These are phyloP conservation scores for Leonotis leonurus DNA, from an alignment of 257 asterid species.

Conservation along the genomic window DNA sequence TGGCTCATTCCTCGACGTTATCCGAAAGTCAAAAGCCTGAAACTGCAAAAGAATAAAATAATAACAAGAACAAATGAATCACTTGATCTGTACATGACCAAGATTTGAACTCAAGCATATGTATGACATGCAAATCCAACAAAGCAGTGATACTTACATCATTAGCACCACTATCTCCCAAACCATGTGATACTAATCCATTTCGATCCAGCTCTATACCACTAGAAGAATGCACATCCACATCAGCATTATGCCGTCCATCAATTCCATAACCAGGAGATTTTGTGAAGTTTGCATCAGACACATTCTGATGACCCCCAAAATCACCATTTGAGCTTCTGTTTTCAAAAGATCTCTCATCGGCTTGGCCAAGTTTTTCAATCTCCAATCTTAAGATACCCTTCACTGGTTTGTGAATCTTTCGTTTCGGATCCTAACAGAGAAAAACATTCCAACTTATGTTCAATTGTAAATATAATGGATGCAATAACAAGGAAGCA, in stretches of 20 bases:
- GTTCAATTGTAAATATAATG: background rate
- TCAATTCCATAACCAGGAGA: constrained; percentile 39
- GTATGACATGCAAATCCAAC: background rate
- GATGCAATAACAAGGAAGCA: constrained; percentile 5
- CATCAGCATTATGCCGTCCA: constrained; percentile 29
- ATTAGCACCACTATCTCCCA: constrained; percentile 38
- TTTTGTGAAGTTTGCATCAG: constrained; percentile 33
- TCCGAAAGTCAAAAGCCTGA: constrained; percentile 97
- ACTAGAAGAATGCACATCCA: constrained; percentile 47
- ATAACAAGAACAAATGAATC: background rate
- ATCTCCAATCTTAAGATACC: constrained; percentile 89
- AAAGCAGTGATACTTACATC: constrained; percentile 45
- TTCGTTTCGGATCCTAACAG: constrained; percentile 87
- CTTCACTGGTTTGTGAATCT: constrained; percentile 94
- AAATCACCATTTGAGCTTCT: constrained; percentile 47
- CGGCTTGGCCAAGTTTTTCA: constrained; percentile 67
- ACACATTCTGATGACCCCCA: constrained; percentile 38
- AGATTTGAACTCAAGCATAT: background rate
- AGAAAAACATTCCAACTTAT: constrained; percentile 14
- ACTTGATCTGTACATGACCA: constrained; percentile 4
- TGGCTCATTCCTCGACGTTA: constrained; percentile 93
- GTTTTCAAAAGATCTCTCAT: constrained; percentile 51
- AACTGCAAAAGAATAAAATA: constrained; percentile 44
- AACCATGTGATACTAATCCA: constrained; percentile 54
- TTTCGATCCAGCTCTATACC: constrained; percentile 53